A percentile compares a stretch with the other conserved stretches of the same genome.
Evolutionary conservation across 345 rosid species (phyloP).

Genomic region (Acer negundo): DNA sequence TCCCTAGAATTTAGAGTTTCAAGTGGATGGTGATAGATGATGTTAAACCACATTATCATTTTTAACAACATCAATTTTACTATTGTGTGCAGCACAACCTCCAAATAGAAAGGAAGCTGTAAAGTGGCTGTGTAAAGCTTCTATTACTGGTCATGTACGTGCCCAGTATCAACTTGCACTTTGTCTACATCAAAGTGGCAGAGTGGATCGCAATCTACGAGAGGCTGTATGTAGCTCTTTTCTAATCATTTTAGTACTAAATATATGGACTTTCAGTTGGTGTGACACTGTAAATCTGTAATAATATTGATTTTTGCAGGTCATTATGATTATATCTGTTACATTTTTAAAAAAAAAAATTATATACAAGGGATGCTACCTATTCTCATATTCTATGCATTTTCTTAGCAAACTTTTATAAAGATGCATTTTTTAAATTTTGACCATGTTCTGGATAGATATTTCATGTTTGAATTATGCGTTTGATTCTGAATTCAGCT

Average conservation of each 20-base stretch:
- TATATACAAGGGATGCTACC: neutral
- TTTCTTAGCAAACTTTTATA: neutral
- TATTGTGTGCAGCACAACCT: constrained; percentile 60
- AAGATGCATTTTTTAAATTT: neutral
- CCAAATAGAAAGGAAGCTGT: constrained; percentile 57
- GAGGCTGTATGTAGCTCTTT: constrained; percentile 57
- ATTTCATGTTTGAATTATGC: neutral
- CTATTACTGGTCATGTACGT: constrained; percentile 61
- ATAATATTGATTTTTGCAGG: neutral
- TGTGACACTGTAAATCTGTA: neutral
- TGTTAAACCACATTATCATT: neutral
- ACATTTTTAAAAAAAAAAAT: too few species aligned
- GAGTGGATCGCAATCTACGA: constrained; percentile 48
- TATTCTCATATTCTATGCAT: neutral
- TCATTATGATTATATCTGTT: neutral
- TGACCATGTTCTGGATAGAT: neutral
- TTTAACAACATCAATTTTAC: neutral
- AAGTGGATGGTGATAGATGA: neutral
- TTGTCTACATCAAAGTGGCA: constrained; percentile 72
- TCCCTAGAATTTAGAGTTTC: neutral
- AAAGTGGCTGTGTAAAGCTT: constrained; percentile 65
- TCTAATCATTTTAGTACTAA: neutral
- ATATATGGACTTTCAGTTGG: neutral
- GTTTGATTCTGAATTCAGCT: neutral
- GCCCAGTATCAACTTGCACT: constrained; percentile 92